Percentiles rank a stretch among this genome's conserved stretches.
Conservation (phyloP, 2,329 filamentous ascomycete genomes). For the Penicillium sp. region DNA sequence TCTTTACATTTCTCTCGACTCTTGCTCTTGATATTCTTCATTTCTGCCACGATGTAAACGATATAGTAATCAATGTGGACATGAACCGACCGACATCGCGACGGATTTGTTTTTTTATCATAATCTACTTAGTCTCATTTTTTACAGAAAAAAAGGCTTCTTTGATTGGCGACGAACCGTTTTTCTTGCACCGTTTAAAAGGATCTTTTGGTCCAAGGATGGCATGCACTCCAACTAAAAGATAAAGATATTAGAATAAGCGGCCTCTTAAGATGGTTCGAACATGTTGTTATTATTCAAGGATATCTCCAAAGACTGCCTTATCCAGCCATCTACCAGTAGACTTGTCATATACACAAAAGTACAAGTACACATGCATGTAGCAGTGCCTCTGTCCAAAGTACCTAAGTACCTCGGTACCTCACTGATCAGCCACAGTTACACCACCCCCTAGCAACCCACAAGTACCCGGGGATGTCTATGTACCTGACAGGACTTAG, state of each 20-base stretch:
- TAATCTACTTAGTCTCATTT: not conserved
- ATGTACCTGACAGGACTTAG: constrained; percentile 17
- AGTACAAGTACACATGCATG: constrained; percentile 5
- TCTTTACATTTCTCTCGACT: constrained; percentile 5
- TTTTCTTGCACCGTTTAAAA: not conserved
- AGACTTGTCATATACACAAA: not conserved
- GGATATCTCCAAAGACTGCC: not conserved
- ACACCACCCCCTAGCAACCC: constrained; percentile 10
- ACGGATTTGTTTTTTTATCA: not conserved
- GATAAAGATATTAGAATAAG: not conserved
- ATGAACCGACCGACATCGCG: constrained; percentile 9
- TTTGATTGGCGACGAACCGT: not conserved
- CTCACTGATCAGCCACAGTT: constrained; percentile 15
- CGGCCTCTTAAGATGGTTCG: too few relatives aligned
- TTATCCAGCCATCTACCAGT: not conserved
- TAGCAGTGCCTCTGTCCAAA: not conserved
- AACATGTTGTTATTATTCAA: not conserved
- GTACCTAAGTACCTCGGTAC: constrained; percentile 4
- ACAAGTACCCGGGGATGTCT: constrained; percentile 13
- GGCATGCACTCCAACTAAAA: too few relatives aligned
- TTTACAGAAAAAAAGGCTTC: not conserved
- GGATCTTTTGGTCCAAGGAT: too few relatives aligned
- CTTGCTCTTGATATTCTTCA: constrained; percentile 16
- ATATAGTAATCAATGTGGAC: constrained; percentile 22
- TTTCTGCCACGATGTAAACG: constrained; percentile 18